Evolutionary conservation across 345 rosid genomes (phyloP).

Genomic region (Pugionium dolabratum): DNA sequence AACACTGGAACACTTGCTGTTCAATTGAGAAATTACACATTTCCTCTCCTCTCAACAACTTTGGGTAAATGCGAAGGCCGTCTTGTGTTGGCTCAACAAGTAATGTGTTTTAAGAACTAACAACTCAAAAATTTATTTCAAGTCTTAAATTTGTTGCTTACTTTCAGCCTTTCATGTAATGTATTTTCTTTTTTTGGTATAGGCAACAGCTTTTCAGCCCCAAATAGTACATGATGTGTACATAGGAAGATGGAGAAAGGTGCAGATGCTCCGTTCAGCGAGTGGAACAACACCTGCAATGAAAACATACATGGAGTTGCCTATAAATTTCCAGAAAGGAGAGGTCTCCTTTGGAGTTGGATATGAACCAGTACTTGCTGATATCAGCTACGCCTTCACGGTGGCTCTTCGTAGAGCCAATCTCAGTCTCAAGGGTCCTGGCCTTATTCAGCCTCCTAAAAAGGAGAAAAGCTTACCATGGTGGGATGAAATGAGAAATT

Average conservation of each 20-base stretch:
- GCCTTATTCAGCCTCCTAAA: constrained; percentile 62
- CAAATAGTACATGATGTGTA: constrained; percentile 82
- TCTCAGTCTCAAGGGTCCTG: constrained; percentile 74
- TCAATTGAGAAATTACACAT: constrained; percentile 74
- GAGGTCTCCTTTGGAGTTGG: constrained; percentile 86
- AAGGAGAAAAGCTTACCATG: constrained; percentile 94
- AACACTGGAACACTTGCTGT: constrained; percentile 60
- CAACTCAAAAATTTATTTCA: too few species aligned
- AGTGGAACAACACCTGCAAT: constrained; percentile 93
- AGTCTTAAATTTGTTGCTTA: neutral
- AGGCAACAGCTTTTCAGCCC: constrained; percentile 98
- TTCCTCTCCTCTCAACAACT: constrained; percentile 78
- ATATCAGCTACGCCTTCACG: constrained; percentile 88
- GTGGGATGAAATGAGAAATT: constrained; percentile 99
- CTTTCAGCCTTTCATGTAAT: neutral
- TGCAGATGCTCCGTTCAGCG: constrained; percentile 85
- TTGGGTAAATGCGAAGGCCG: constrained; percentile 82
- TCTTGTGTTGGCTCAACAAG: constrained; percentile 94
- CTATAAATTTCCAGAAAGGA: constrained; percentile 70
- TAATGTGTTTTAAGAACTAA: constrained; percentile 13
- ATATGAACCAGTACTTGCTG: constrained; percentile 89
- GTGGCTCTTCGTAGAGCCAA: constrained; percentile 98
- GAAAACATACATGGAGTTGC: constrained; percentile 85
- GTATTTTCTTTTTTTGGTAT: constrained; percentile 34
- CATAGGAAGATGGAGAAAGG: constrained; percentile 97